Percentiles rank a stretch among this genome's conserved stretches.
Conservation (phyloP, 208 protist genomes). For the Trypanosoma grayi region DNA sequence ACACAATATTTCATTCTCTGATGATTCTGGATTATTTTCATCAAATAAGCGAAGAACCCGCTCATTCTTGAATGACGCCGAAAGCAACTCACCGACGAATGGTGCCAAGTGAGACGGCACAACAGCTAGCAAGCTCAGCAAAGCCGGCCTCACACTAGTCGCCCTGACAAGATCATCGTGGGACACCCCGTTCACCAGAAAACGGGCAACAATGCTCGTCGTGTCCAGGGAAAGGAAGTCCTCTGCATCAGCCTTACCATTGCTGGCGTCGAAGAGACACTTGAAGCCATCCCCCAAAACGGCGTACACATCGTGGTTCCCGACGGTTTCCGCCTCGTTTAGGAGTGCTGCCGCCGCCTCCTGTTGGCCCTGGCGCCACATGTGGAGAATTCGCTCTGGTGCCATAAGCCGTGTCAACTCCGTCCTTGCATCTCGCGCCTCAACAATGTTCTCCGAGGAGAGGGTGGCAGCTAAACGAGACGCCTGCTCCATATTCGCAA, state of each 20-base stretch:
- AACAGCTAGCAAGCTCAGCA: slow-evolving; percentile 13
- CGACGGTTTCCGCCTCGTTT: slow-evolving; percentile 35
- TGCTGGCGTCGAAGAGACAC: slow-evolving; percentile 4
- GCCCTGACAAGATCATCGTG: slow-evolving; percentile 26
- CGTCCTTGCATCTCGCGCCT: slow-evolving; percentile 9
- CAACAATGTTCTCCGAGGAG: slow-evolving; percentile 13
- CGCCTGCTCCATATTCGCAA: slow-evolving; percentile 3
- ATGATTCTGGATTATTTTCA: slow-evolving; percentile 46
- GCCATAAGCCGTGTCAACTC: slow-evolving; percentile 14
- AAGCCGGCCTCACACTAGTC: slow-evolving; percentile 9
- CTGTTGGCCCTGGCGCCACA: slow-evolving; percentile 15
- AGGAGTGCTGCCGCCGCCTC: slow-evolving; percentile 25
- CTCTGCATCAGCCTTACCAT: neutral
- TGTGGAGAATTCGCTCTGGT: slow-evolving; percentile 9
- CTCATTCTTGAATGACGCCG: slow-evolving; percentile 40
- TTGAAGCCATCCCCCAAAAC: slow-evolving; percentile 33
- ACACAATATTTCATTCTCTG: slow-evolving; percentile 38
- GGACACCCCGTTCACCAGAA: slow-evolving; percentile 31
- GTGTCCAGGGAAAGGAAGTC: slow-evolving; percentile 32
- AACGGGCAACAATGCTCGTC: slow-evolving; percentile 31
- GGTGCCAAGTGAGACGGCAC: slow-evolving; percentile 7
- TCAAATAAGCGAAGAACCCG: slow-evolving; percentile 69
- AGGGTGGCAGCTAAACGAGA: slow-evolving; percentile 8
- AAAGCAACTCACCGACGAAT: slow-evolving; percentile 32
- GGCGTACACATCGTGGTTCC: slow-evolving; percentile 48